Percentiles rank a stretch among this genome's conserved stretches.
phyloP scores from a whole-genome alignment of 2,329 filamentous ascomycete species.

The Apiospora aurea region DNA sequence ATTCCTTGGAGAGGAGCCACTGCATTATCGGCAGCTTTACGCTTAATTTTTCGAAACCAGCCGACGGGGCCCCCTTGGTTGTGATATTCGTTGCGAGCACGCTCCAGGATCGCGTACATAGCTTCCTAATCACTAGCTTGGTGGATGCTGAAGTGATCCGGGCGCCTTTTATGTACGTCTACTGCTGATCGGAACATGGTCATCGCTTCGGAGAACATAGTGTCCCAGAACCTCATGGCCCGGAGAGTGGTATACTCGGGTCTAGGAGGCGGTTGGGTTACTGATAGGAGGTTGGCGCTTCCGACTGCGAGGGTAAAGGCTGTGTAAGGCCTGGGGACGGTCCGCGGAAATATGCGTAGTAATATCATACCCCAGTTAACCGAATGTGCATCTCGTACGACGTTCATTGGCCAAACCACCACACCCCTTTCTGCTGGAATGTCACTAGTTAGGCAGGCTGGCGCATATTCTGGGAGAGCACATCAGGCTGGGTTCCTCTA shows the following conservation, averaged over 20 bases:
- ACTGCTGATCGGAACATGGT: neutral
- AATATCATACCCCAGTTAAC: neutral
- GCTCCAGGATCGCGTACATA: constrained; percentile 23
- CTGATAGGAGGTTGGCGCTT: too few species aligned
- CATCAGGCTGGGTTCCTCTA: neutral
- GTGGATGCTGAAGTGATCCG: constrained; percentile 20
- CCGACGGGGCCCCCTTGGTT: constrained; percentile 4
- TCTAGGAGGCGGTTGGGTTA: constrained; percentile 4
- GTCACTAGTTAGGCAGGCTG: neutral
- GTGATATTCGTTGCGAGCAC: constrained; percentile 23
- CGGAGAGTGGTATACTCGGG: neutral
- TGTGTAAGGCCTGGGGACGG: neutral
- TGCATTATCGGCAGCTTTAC: constrained; percentile 25
- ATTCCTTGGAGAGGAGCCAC: constrained; percentile 16
- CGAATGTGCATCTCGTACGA: neutral
- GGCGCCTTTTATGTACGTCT: neutral
- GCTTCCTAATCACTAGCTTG: constrained; percentile 17
- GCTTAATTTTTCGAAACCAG: neutral
- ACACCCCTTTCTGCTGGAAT: neutral
- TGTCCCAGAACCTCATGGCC: constrained; percentile 18
- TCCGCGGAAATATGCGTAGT: neutral
- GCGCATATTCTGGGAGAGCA: neutral
- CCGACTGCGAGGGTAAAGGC: neutral
- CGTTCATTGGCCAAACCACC: neutral
- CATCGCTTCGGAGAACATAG: constrained; percentile 14